These are phyloP conservation scores for Paxillus rubicundulus DNA, from an alignment of 768 basidiomycete genomes.

Conservation along the genomic window DNA sequence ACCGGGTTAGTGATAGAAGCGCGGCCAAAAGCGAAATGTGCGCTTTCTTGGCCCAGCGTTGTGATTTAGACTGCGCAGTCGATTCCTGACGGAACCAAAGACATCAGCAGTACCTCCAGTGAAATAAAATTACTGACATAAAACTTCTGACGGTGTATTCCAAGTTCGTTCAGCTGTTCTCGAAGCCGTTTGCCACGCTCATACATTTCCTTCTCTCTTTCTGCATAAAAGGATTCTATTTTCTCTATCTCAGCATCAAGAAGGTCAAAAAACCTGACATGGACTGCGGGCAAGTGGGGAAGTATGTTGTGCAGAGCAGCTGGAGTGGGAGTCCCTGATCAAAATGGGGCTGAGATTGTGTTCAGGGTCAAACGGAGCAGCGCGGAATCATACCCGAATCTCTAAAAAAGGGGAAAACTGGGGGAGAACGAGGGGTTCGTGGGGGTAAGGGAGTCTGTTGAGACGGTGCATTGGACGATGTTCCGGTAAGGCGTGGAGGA, in stretches of 20 bases:
- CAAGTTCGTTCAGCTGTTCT: constrained; percentile 72
- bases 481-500: constrained; percentile 5
- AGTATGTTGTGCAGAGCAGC: constrained; percentile 49
- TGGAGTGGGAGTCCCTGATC: constrained; percentile 13
- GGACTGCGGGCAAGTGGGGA: constrained; percentile 53
- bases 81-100: constrained; percentile 14
- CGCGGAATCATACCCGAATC: constrained; percentile 12
- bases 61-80: constrained; percentile 1
- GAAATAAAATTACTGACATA: constrained; percentile 42
- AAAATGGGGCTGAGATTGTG: not conserved
- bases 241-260: constrained; percentile 82
- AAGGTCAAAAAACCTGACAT: constrained; percentile 70
- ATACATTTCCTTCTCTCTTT: constrained; percentile 63
- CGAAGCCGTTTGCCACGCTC: constrained; percentile 47
- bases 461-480: constrained; percentile 12
- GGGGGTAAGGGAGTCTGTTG: constrained; percentile 6
- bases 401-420: constrained; percentile 2
- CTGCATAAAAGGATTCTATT: constrained; percentile 78
- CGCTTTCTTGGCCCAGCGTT: constrained; percentile 12
- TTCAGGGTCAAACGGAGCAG: not conserved
- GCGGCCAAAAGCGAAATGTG: constrained; percentile 2
- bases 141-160: constrained; percentile 60
- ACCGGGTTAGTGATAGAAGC: constrained; percentile 5
- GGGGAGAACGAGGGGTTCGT: constrained; percentile 4
- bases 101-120: not conserved